phyloP scores from a whole-genome alignment of 306 rosid genomes.

The Arachis stenosperma region DNA sequence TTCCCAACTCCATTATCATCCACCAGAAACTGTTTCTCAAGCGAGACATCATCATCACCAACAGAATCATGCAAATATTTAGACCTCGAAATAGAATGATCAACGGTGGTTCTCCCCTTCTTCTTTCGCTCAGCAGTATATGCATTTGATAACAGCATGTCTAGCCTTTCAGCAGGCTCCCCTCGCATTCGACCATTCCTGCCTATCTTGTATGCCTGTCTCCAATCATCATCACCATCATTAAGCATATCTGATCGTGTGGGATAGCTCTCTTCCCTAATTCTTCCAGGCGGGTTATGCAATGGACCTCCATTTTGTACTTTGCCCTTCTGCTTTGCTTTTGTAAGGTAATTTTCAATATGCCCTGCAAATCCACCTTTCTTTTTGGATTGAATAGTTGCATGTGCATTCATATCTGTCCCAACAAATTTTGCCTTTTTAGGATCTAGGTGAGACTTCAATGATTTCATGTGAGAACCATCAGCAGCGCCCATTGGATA shows the following conservation, averaged over 20 bases:
- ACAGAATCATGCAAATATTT: constrained; percentile 52
- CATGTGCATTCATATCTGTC: constrained; percentile 61
- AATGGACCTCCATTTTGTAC: constrained; percentile 52
- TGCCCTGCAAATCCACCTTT: constrained; percentile 55
- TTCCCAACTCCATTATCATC: constrained; percentile 59
- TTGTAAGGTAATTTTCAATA: constrained; percentile 57
- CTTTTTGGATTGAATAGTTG: constrained; percentile 49
- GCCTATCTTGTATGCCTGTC: constrained; percentile 45
- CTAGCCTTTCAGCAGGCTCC: constrained; percentile 56
- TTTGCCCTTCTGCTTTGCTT: constrained; percentile 77
- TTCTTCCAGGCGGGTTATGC: constrained; percentile 49
- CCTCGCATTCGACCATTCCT: constrained; percentile 61
- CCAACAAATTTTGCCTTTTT: constrained; percentile 58
- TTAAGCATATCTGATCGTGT: constrained; percentile 50
- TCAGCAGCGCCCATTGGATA: constrained; percentile 61
- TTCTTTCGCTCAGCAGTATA: constrained; percentile 54
- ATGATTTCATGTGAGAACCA: constrained; percentile 57
- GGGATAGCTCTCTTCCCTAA: constrained; percentile 57
- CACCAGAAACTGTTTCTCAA: constrained; percentile 46
- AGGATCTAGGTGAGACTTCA: constrained; percentile 63
- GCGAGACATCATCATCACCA: constrained; percentile 63
- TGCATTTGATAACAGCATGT: constrained; percentile 49
- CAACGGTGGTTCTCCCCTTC: constrained; percentile 53
- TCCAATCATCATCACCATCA: constrained; percentile 60
- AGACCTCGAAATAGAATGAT: constrained; percentile 50